Conservation (phyloP, 2,329 filamentous ascomycete species). For the Penicillium frequentans region DNA sequence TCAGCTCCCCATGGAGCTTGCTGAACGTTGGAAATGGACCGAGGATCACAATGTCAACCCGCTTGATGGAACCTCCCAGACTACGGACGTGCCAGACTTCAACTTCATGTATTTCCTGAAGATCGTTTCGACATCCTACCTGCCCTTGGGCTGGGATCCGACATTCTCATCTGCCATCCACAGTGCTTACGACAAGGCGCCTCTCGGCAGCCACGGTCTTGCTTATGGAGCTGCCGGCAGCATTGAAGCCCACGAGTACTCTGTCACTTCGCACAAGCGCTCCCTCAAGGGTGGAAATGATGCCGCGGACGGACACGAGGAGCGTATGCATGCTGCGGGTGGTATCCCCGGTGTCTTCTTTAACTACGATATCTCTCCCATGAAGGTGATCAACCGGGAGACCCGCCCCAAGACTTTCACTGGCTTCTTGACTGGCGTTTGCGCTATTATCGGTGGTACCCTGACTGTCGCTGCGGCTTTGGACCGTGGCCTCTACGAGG, state of each 20-base stretch:
- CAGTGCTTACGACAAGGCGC: slow-evolving; percentile 52
- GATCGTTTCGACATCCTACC: slow-evolving; percentile 92
- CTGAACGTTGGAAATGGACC: slow-evolving; percentile 68
- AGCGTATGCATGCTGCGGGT: slow-evolving; percentile 82
- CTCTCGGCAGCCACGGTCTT: slow-evolving; percentile 68
- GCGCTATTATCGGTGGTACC: slow-evolving; percentile 91
- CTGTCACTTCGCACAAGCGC: slow-evolving; percentile 92
- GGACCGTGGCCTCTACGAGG: slow-evolving; percentile 89
- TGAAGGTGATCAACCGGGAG: slow-evolving; percentile 99
- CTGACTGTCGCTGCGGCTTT: slow-evolving; percentile 92
- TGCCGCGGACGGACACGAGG: slow-evolving; percentile 82
- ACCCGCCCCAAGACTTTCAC: slow-evolving; percentile 84
- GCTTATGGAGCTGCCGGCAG: slow-evolving; percentile 69
- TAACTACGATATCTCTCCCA: slow-evolving; percentile 97
- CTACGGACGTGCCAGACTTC: slow-evolving; percentile 76
- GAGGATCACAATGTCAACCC: slow-evolving; percentile 86
- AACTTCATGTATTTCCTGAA: slow-evolving; percentile 99
- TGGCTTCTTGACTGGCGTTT: slow-evolving; percentile 89
- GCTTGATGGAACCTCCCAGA: slow-evolving; percentile 76
- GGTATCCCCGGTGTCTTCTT: slow-evolving; percentile 99
- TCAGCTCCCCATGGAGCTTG: slow-evolving; percentile 73
- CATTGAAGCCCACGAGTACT: slow-evolving; percentile 97
- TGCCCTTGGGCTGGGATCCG: slow-evolving; percentile 85
- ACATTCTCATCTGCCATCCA: slow-evolving; percentile 44
- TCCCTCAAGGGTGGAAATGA: slow-evolving; percentile 83